Percentiles rank a stretch among this genome's conserved stretches.
phyloP scores from a whole-genome alignment of 2,329 filamentous ascomycete species.

The Aspergillus sp. region DNA sequence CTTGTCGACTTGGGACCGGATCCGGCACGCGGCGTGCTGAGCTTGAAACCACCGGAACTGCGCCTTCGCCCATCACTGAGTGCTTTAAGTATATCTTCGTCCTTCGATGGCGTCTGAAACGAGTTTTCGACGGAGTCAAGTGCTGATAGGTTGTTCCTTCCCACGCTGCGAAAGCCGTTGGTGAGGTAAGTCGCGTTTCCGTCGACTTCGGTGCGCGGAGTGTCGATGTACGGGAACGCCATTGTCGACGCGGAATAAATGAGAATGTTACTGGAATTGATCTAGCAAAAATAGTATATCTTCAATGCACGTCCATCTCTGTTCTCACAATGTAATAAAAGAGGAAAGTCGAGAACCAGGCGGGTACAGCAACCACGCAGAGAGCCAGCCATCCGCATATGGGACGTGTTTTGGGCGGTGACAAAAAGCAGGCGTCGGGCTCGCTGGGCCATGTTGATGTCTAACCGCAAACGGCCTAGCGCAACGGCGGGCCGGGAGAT shows the following conservation, averaged over 20 bases:
- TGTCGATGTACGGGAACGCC: constrained; percentile 70
- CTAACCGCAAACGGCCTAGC: constrained; percentile 32
- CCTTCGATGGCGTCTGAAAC: constrained; percentile 74
- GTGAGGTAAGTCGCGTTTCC: constrained; percentile 79
- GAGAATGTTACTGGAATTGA: constrained; percentile 6
- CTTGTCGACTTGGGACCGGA: constrained; percentile 42
- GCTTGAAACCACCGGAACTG: constrained; percentile 49
- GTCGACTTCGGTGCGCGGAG: constrained; percentile 72
- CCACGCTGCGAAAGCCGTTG: constrained; percentile 56
- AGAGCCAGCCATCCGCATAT: too few relatives aligned
- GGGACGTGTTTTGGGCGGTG: constrained; percentile 31
- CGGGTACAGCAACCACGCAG: too few relatives aligned
- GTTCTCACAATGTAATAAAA: too few relatives aligned
- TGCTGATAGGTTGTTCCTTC: constrained; percentile 35
- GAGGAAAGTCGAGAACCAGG: too few relatives aligned
- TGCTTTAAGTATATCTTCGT: constrained; percentile 70
- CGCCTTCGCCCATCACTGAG: constrained; percentile 60
- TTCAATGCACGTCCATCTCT: constrained; percentile 24
- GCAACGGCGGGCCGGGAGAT: constrained; percentile 17
- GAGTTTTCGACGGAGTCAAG: constrained; percentile 86
- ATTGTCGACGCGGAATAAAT: constrained; percentile 42
- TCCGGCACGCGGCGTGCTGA: constrained; percentile 71
- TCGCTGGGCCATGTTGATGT: constrained; percentile 35
- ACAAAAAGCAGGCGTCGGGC: constrained; percentile 11
- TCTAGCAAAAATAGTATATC: neutral